These are phyloP conservation scores for Exophiala spinifera DNA, from an alignment of 2,329 filamentous ascomycete species.

Conservation along the genomic window DNA sequence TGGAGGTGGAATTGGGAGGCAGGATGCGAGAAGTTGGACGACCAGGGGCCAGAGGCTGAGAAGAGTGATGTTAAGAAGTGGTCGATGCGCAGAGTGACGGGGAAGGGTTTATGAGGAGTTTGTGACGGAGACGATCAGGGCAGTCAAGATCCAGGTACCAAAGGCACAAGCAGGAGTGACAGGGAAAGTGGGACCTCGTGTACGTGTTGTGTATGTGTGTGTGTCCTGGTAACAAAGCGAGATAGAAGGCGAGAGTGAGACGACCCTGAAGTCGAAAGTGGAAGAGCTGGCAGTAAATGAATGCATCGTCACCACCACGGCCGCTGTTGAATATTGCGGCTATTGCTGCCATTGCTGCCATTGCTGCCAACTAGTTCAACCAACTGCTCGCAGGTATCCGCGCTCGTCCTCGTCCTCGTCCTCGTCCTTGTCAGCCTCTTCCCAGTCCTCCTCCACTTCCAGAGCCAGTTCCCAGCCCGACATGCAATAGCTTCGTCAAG, in stretches of 20 bases:
- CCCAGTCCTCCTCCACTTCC: neutral
- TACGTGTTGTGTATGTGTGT: neutral
- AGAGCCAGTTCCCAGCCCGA: neutral
- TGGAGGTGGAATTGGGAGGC: conserved; percentile 2
- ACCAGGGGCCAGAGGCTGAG: conserved; percentile 11
- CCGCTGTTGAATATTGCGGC: too few relatives aligned
- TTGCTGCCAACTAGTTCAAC: too few relatives aligned
- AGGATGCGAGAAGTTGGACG: conserved; percentile 10
- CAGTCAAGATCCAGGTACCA: conserved; percentile 2
- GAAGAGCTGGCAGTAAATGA: too few relatives aligned
- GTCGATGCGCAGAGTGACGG: neutral
- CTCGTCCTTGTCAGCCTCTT: too few relatives aligned
- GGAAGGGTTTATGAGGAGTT: conserved; percentile 1
- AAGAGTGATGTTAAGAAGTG: conserved; percentile 5
- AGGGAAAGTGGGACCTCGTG: neutral
- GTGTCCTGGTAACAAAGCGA: too few relatives aligned
- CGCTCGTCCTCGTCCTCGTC: too few relatives aligned
- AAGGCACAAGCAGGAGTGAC: neutral
- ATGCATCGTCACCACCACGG: too few relatives aligned
- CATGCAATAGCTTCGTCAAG: neutral
- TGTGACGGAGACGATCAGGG: neutral
- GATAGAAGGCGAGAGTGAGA: neutral
- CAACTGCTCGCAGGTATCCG: too few relatives aligned
- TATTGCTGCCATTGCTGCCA: too few relatives aligned
- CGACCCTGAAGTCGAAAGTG: neutral